Base-by-base conservation (phyloP, 805 yeast species). In the Candida koratica region DNA sequence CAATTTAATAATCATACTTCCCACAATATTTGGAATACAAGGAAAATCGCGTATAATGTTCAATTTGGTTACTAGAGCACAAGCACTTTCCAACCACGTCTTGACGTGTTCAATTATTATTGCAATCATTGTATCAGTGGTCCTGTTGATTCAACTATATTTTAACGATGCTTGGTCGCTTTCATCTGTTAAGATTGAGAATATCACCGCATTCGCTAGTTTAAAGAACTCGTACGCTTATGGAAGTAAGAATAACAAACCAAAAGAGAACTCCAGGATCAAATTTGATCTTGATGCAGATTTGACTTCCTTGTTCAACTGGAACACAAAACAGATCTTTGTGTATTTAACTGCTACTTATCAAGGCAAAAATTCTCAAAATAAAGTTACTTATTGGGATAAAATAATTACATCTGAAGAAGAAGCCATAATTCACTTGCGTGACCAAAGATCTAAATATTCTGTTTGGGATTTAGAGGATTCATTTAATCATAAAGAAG, bases 301-400 rank as follows among this genome's bases (percentile, higher is more conserved):
- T 58, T 67, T 90, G 43, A 55, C 84, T 1, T 80, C 86, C 2
- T 69, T 93, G 35, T 89, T 89, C 73, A 88, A 84, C 59, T 90
- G 97, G 96, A 93, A 90, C 61, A 93, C 98, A 9, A 90, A 90
- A 55, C 97, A 90, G 60, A 79, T 90, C n/a, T 90, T 93, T 52
- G 84, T 82, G 4, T 93, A 90, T 52, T 67, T 93, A 44, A 84
- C 94, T 3, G 95, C 94, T 1, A 90, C 86, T 52, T 89, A 89
- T 50, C 65, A 68, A 12, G 78, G 77, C 67, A 55, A 61, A 40
- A 65, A 56, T 7, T 60, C 73, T n/a, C 54, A 58, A 2, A 83
- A 81, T 58, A 78, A 79, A 45, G 84, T 89, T 25, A 83, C 90
- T 0, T 79, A 84, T 53, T 90, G 98, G 98, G 97, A 90, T 61